Evolutionary conservation across 345 rosid species (phyloP).

Genomic region (Lepidium aucheri): DNA sequence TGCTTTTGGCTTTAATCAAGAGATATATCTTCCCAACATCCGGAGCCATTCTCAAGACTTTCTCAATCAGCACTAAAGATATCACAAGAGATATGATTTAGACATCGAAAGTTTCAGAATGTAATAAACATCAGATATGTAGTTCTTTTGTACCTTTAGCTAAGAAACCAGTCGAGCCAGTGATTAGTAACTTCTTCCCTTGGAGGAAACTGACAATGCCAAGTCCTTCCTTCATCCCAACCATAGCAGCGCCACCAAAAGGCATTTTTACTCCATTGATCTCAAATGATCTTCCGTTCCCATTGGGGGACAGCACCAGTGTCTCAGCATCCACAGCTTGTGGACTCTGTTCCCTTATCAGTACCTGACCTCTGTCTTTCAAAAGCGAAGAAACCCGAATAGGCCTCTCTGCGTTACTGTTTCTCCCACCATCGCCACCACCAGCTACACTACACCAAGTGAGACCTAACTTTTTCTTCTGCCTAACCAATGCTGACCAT

Average conservation of each 20-base stretch:
- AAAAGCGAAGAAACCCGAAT: slow-evolving; percentile 40
- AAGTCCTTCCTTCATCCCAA: slow-evolving; percentile 65
- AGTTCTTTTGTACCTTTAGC: slow-evolving; percentile 54
- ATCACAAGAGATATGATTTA: background rate
- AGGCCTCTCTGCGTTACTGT: slow-evolving; percentile 21
- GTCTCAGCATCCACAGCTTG: slow-evolving; percentile 49
- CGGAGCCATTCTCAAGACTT: slow-evolving; percentile 72
- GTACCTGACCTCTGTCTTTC: slow-evolving; percentile 38
- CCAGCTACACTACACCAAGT: slow-evolving; percentile 52
- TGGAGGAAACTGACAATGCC: slow-evolving; percentile 78
- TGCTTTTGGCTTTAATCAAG: slow-evolving; percentile 64
- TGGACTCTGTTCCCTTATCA: slow-evolving; percentile 33
- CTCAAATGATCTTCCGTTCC: slow-evolving; percentile 36
- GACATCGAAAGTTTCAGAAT: background rate
- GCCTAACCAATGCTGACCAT: slow-evolving; percentile 17
- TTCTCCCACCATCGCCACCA: slow-evolving; percentile 31
- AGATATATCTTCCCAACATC: slow-evolving; percentile 84
- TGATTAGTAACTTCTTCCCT: slow-evolving; percentile 65
- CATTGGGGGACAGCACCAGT: slow-evolving; percentile 49
- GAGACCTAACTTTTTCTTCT: slow-evolving; percentile 25
- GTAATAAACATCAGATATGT: background rate
- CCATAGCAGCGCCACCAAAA: slow-evolving; percentile 33
- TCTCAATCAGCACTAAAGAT: slow-evolving; percentile 71
- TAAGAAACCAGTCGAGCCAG: slow-evolving; percentile 93
- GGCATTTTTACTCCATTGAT: slow-evolving; percentile 43